Conservation (phyloP, 1,284 basidiomycete species). For the Fomitopsis palustris region DNA sequence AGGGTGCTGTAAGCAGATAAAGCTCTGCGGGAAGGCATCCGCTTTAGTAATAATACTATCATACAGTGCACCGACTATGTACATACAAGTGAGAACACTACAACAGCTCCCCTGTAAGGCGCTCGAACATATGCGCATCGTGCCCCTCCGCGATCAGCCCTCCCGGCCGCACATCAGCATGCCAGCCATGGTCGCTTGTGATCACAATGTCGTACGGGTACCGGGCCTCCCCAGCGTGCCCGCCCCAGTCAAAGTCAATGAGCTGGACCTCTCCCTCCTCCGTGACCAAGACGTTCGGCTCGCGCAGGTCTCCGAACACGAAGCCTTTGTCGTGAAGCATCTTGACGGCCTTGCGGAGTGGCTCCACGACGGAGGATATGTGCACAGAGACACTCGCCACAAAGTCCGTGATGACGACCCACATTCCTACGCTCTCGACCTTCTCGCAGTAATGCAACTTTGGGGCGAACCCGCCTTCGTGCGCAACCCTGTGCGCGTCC, state of each 20-base stretch:
- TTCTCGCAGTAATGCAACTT: constrained; percentile 8
- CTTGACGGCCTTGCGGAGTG: constrained; percentile 9
- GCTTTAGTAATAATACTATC: too few species aligned
- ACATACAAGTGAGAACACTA: not conserved
- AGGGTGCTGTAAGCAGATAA: too few species aligned
- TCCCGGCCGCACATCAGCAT: constrained; percentile 1
- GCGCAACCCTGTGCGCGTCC: constrained; percentile 11
- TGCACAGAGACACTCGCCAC: constrained; percentile 1
- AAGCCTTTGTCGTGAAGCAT: constrained; percentile 15
- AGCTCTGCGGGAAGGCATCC: too few species aligned
- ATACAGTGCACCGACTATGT: too few species aligned
- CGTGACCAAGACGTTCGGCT: constrained; percentile 16
- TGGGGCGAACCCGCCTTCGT: constrained; percentile 7
- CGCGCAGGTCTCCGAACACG: constrained; percentile 23
- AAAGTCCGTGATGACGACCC: constrained; percentile 22
- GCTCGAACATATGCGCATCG: constrained; percentile 1
- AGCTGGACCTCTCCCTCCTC: constrained; percentile 10
- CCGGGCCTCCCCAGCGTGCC: constrained; percentile 10
- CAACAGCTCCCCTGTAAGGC: not conserved
- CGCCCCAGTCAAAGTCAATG: constrained; percentile 25
- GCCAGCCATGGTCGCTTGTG: not conserved
- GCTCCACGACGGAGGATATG: not conserved
- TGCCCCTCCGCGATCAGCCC: constrained; percentile 8
- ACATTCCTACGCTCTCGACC: constrained; percentile 9
- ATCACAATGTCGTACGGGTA: constrained; percentile 8